phyloP scores from a whole-genome alignment of 2,329 filamentous ascomycete genomes.

The Boeremia exigua region DNA sequence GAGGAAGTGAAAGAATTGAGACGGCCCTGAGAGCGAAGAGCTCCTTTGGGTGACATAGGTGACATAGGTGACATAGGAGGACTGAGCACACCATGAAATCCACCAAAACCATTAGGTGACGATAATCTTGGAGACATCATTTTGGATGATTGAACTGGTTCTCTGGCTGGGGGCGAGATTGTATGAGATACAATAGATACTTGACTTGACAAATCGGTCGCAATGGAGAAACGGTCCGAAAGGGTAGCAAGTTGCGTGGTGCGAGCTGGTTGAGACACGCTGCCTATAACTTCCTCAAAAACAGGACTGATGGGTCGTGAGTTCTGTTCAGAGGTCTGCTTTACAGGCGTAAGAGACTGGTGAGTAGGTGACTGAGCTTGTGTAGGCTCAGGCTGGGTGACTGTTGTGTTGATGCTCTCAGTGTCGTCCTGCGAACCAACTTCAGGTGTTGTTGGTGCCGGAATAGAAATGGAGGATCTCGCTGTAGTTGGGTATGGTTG shows the following conservation, averaged over 20 bases:
- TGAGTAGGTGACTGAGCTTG: background rate
- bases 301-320: background rate
- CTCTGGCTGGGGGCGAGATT: background rate
- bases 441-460: background rate
- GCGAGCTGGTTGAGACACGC: background rate
- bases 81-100: slow-evolving; percentile 20
- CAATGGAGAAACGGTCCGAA: slow-evolving; percentile 8
- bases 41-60: slow-evolving; percentile 26
- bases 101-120: slow-evolving; percentile 11
- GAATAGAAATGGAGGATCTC: background rate
- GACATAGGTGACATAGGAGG: slow-evolving; percentile 31
- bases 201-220: slow-evolving; percentile 8
- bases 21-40: slow-evolving; percentile 24
- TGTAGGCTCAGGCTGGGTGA: background rate
- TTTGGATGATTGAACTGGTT: background rate
- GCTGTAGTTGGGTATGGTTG: background rate
- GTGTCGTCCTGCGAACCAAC: no score
- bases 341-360: background rate
- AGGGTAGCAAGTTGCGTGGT: background rate
- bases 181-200: slow-evolving; percentile 12
- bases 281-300: background rate
- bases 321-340: background rate
- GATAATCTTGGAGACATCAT: slow-evolving; percentile 19
- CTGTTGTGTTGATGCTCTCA: background rate
- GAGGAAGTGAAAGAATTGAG: slow-evolving; percentile 29